Conservation (phyloP, 1,139 yeast genomes). For the Pichia cactophila region DNA sequence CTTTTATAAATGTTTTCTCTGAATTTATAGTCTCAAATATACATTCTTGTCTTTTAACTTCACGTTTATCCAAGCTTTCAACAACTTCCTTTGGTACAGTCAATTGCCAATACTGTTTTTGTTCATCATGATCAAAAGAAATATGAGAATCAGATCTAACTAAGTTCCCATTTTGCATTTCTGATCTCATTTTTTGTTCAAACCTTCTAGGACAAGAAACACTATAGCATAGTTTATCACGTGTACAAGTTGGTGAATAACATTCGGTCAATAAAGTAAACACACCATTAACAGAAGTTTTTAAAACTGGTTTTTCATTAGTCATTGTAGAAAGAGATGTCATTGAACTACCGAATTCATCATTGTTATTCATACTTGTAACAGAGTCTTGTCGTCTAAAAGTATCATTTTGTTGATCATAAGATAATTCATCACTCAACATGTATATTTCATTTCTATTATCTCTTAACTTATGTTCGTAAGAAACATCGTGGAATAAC, state of each 20-base stretch:
- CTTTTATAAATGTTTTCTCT: conserved; percentile 92
- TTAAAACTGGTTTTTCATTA: conserved; percentile 4
- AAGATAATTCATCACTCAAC: conserved; percentile 48
- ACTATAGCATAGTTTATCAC: conserved; percentile 82
- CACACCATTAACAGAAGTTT: conserved; percentile 70
- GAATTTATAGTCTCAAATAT: conserved; percentile 92
- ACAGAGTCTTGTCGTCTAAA: conserved; percentile 23
- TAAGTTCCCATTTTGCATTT: conserved; percentile 70
- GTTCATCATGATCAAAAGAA: conserved; percentile 70
- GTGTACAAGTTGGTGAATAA: conserved; percentile 92
- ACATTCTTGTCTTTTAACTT: conserved; percentile 89
- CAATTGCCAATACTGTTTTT: conserved; percentile 88
- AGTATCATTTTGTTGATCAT: conserved; percentile 15
- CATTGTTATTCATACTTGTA: conserved; percentile 20
- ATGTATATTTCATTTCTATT: conserved; percentile 84
- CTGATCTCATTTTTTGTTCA: conserved; percentile 90
- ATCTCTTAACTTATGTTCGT: conserved; percentile 87
- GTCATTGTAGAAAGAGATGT: conserved; percentile 15
- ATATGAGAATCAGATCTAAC: conserved; percentile 75
- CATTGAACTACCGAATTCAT: conserved; percentile 12
- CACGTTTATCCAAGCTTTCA: conserved; percentile 73
- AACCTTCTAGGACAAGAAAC: conserved; percentile 96
- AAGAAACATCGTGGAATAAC: conserved; percentile 90
- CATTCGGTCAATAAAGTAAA: conserved; percentile 90
- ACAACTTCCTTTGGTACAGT: conserved; percentile 79